These are phyloP conservation scores for Hyaloscypha finlandica DNA, from an alignment of 495 filamentous ascomycete genomes.

Conservation along the genomic window DNA sequence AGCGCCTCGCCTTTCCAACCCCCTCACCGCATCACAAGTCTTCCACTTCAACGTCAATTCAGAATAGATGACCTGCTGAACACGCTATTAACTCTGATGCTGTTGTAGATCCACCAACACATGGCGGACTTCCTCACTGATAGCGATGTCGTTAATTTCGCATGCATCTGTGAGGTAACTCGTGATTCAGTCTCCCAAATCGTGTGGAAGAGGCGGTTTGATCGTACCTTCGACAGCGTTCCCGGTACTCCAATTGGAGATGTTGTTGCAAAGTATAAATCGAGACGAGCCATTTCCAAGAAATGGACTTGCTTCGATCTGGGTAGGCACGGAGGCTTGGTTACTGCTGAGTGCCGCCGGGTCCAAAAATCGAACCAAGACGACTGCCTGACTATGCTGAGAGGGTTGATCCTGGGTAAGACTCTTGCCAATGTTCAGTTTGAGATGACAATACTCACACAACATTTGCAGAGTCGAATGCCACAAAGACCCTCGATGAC, in stretches of 20 bases:
- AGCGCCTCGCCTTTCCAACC: neutral
- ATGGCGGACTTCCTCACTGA: slow-evolving; percentile 24
- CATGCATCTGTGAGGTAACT: slow-evolving; percentile 13
- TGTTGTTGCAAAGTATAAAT: slow-evolving; percentile 13
- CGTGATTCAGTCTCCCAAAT: slow-evolving; percentile 9
- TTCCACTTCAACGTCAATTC: neutral
- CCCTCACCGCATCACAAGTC: neutral
- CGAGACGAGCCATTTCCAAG: slow-evolving; percentile 1
- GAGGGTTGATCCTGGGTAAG: slow-evolving; percentile 21
- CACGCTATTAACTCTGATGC: neutral
- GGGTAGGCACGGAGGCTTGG: neutral
- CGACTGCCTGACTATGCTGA: slow-evolving; percentile 14
- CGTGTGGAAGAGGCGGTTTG: slow-evolving; percentile 25
- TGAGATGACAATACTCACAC: neutral
- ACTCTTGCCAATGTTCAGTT: neutral
- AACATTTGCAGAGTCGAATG: slow-evolving; percentile 22
- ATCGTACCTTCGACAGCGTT: slow-evolving; percentile 18
- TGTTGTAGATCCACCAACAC: slow-evolving; percentile 23
- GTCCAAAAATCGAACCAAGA: neutral
- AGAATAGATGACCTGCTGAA: neutral
- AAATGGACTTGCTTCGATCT: slow-evolving; percentile 19
- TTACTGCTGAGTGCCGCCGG: neutral
- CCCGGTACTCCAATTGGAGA: neutral
- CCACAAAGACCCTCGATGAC: neutral
- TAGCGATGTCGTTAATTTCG: slow-evolving; percentile 17